Conservation (phyloP, 495 filamentous ascomycete genomes). For the Trichocladium antarcticum region DNA sequence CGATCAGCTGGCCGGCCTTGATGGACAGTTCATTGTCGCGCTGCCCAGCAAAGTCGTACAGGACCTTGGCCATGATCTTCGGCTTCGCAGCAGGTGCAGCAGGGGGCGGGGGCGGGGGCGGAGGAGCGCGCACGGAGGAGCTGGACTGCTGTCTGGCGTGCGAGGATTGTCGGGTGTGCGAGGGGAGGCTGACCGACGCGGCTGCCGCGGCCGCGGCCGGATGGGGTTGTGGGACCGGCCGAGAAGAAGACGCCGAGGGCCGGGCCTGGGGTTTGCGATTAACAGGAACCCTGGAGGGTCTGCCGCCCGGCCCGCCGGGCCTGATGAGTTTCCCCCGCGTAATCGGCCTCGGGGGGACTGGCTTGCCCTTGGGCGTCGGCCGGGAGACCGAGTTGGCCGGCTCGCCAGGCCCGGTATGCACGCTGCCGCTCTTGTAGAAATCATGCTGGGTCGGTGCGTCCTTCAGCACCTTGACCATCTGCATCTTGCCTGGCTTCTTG, state of each 20-base stretch:
- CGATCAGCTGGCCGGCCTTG: conserved; percentile 62
- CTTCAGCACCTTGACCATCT: conserved; percentile 76
- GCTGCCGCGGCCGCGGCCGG: conserved; percentile 25
- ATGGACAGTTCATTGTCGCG: conserved; percentile 71
- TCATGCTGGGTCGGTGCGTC: conserved; percentile 68
- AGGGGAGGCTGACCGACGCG: conserved; percentile 24
- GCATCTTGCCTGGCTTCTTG: conserved; percentile 94
- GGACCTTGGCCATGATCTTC: conserved; percentile 65
- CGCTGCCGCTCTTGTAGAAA: conserved; percentile 82
- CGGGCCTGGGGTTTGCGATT: conserved; percentile 42
- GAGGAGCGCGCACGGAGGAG: conserved; percentile 43
- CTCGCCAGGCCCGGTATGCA: conserved; percentile 80
- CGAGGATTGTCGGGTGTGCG: conserved; percentile 36
- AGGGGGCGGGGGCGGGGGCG: conserved; percentile 63
- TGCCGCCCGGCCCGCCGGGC: conserved; percentile 76
- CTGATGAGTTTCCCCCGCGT: conserved; percentile 81
- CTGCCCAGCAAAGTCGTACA: conserved; percentile 81
- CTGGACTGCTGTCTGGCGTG: conserved; percentile 38
- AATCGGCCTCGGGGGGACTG: conserved; percentile 75
- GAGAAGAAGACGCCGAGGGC: conserved; percentile 25
- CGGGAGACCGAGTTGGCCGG: conserved; percentile 70
- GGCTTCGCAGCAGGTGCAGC: conserved; percentile 55
- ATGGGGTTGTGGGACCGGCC: conserved; percentile 38
- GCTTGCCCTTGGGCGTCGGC: conserved; percentile 76
- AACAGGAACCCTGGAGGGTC: conserved; percentile 55